Percentiles rank a stretch among this genome's conserved stretches.
Conservation (phyloP, 805 yeast species). For the Metschnikowia bowlesiae region DNA sequence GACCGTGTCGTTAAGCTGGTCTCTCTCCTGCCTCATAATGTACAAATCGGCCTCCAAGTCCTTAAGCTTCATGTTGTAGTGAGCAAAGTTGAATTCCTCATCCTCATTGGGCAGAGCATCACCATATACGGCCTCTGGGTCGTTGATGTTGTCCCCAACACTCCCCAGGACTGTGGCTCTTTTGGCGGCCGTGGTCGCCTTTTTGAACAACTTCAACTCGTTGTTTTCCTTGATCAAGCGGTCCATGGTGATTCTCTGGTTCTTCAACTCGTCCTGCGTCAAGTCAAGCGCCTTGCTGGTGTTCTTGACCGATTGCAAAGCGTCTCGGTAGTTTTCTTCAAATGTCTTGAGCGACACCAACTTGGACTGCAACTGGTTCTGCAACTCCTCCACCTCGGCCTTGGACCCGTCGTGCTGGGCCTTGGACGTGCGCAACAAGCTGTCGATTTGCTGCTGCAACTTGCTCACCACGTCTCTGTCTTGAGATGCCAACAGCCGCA, state of each 20-base stretch:
- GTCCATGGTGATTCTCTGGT: constrained; percentile 52
- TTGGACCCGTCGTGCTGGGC: constrained; percentile 35
- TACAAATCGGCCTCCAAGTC: constrained; percentile 82
- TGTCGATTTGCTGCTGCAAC: constrained; percentile 55
- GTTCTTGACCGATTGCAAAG: constrained; percentile 66
- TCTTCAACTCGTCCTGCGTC: constrained; percentile 67
- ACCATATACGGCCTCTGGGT: constrained; percentile 5
- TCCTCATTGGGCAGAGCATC: constrained; percentile 14
- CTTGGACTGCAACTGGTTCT: constrained; percentile 29
- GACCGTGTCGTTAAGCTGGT: constrained; percentile 63
- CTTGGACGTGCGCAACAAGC: constrained; percentile 46
- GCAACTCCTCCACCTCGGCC: constrained; percentile 28
- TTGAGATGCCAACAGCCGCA: constrained; percentile 6
- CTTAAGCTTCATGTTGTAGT: constrained; percentile 69
- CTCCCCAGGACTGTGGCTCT: constrained; percentile 9
- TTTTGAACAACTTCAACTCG: constrained; percentile 54
- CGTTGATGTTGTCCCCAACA: constrained; percentile 17
- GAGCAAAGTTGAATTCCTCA: constrained; percentile 41
- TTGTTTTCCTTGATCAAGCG: constrained; percentile 63
- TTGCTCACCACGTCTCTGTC: constrained; percentile 29
- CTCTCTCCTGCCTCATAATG: constrained; percentile 79
- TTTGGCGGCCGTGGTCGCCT: constrained; percentile 33
- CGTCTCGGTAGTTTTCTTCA: constrained; percentile 68
- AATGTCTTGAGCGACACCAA: constrained; percentile 29
- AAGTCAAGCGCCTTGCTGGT: constrained; percentile 69